These are phyloP conservation scores for Cordyceps cateniannulata DNA, from an alignment of 2,329 filamentous ascomycete genomes.

Conservation along the genomic window DNA sequence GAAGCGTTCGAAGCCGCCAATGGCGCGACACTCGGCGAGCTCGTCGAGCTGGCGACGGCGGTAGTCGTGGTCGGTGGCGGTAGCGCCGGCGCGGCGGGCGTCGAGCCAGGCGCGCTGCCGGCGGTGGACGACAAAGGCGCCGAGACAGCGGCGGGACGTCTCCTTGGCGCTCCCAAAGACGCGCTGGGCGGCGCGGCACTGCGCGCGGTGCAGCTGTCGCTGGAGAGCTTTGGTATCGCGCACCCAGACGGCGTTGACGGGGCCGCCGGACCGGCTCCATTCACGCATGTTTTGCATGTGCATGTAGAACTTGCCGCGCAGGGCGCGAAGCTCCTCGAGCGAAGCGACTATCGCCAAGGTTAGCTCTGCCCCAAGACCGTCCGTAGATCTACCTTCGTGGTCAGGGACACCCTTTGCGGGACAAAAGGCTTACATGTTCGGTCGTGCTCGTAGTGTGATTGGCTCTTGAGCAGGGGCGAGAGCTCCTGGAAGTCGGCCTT, in stretches of 20 bases:
- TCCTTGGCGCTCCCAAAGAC: slow-evolving; percentile 48
- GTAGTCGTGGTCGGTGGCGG: slow-evolving; percentile 28
- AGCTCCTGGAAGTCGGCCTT: slow-evolving; percentile 56
- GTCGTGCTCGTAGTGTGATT: slow-evolving; percentile 53
- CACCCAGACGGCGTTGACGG: slow-evolving; percentile 50
- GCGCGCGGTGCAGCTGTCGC: slow-evolving; percentile 48
- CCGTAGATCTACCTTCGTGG: too few relatives aligned
- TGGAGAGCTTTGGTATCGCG: slow-evolving; percentile 44
- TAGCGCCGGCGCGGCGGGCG: slow-evolving; percentile 13
- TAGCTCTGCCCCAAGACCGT: not conserved
- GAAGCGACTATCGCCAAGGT: slow-evolving; percentile 38
- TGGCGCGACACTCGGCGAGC: slow-evolving; percentile 42
- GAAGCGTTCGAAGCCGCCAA: slow-evolving; percentile 51
- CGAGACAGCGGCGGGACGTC: slow-evolving; percentile 43
- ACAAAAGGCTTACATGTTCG: slow-evolving; percentile 38
- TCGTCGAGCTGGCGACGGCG: slow-evolving; percentile 38
- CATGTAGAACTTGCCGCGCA: slow-evolving; percentile 39
- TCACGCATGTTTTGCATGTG: slow-evolving; percentile 46
- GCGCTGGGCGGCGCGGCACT: slow-evolving; percentile 50
- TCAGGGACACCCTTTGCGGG: not conserved
- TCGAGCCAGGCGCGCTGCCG: slow-evolving; percentile 35
- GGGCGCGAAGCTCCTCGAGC: slow-evolving; percentile 40
- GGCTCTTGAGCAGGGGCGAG: slow-evolving; percentile 46
- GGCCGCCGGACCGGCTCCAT: slow-evolving; percentile 48
- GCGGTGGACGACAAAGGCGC: slow-evolving; percentile 48